These are phyloP conservation scores for Yarrowia sp. DNA, from an alignment of 805 yeast species.

Conservation along the genomic window DNA sequence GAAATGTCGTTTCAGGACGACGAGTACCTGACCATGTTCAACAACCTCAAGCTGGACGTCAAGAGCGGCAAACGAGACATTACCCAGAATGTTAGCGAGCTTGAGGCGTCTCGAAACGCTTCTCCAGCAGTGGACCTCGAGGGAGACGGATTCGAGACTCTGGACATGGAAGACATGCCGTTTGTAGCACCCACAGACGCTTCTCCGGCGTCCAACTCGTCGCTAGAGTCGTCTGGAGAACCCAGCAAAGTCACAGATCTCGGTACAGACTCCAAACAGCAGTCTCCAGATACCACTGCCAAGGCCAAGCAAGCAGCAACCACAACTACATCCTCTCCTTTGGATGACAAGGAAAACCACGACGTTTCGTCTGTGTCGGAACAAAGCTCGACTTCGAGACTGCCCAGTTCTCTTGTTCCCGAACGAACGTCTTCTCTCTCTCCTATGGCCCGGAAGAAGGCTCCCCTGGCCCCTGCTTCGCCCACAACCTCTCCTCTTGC, in stretches of 20 bases:
- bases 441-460: background rate
- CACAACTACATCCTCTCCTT: no score
- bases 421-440: background rate
- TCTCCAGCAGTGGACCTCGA: background rate
- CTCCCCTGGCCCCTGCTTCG: background rate
- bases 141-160: background rate
- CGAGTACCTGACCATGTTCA: background rate
- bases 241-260: background rate
- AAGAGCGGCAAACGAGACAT: slow-evolving; percentile 13
- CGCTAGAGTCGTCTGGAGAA: slow-evolving; percentile 2
- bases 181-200: background rate
- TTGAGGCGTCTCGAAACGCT: no score
- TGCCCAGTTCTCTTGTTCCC: background rate
- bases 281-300: background rate
- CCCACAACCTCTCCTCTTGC: background rate
- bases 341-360: background rate
- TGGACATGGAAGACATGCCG: slow-evolving; percentile 11
- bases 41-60: slow-evolving; percentile 10
- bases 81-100: background rate
- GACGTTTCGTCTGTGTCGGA: background rate
- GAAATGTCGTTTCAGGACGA: slow-evolving; percentile 14
- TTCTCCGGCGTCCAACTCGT: background rate
- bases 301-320: background rate
- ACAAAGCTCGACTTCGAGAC: background rate
- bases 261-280: background rate